Base-by-base conservation (phyloP, 805 yeast species). In the Millerago galiae region DNA sequence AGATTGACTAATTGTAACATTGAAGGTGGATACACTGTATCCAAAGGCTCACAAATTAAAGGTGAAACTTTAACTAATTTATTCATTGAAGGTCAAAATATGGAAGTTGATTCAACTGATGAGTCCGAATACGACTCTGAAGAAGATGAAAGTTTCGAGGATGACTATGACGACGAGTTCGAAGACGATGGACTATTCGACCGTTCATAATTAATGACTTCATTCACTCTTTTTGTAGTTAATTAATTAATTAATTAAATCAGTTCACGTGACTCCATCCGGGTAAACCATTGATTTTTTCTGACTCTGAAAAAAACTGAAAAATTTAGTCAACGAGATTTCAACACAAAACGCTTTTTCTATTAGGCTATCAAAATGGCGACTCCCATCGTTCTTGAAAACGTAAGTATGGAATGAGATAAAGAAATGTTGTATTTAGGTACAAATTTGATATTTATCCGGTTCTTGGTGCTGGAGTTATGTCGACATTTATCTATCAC, bases 1-100 rank as follows among this genome's bases (percentile, higher is more conserved):
- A 79, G 74, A 57, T 72, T 93, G 48, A 76, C 80, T 12, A 83
- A 83, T 52, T 91, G 96, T 70, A 81, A 85, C 48, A 83, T 93
- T 21, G 98, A 90, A 61, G 86, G 95, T 9, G 70, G 79, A 1
- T 87, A 81, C 58, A 70, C 68, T 15, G 90, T 93, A 17, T 70
- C 75, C 3, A 67, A 75, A 52, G 79, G 81, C 40, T 57, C 67
- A 12, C 56, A 51, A 16, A 46, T 74, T 24, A 80, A 80, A 62
- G 82, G 83, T 47, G 86, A 80, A 52, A 77, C 79, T 1, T 63
- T 80, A 43, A 62, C 63, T 55, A 68, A 61, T 24, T 48, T 62
- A 37, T 59, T 55, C 47, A 49, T 56, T 32, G 60, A 52, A 27
- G 53, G 52, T 2, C 52, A 51, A n/a, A 42, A 52, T 24, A 35